These are phyloP conservation scores for Jacaranda mimosifolia DNA, from an alignment of 257 asterid species.

Conservation along the genomic window DNA sequence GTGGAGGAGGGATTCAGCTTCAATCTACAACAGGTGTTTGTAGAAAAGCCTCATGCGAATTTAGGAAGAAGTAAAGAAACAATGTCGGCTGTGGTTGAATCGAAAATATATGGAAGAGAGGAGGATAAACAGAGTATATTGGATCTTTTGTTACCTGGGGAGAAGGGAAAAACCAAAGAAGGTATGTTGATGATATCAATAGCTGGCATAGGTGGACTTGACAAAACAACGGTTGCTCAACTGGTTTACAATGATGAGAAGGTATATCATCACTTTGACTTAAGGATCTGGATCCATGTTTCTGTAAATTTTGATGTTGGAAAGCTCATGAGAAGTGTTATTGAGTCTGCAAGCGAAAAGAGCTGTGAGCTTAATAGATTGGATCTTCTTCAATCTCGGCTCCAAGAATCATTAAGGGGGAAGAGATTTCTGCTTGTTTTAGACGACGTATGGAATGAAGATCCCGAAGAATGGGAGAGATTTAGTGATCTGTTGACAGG, in stretches of 20 bases:
- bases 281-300: constrained; percentile 20
- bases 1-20: constrained; percentile 9
- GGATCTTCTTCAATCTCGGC: constrained; percentile 10
- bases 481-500: neutral
- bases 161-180: no score
- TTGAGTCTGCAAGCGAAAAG: neutral
- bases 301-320: neutral
- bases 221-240: constrained; percentile 8
- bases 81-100: neutral
- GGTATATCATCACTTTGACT: neutral
- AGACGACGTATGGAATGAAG: neutral
- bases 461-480: neutral
- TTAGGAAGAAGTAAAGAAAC: neutral
- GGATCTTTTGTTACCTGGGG: neutral
- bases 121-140: neutral
- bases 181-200: neutral
- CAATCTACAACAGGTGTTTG: neutral
- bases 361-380: neutral
- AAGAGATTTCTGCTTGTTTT: neutral
- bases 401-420: neutral
- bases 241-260: constrained; percentile 3
- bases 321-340: neutral
- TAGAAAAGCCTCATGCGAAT: neutral
- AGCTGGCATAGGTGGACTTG: constrained; percentile 20
- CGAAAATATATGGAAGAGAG: constrained; percentile 19